Base-by-base conservation (phyloP, 2,329 filamentous ascomycete genomes). In the Huntiella abstrusa region DNA sequence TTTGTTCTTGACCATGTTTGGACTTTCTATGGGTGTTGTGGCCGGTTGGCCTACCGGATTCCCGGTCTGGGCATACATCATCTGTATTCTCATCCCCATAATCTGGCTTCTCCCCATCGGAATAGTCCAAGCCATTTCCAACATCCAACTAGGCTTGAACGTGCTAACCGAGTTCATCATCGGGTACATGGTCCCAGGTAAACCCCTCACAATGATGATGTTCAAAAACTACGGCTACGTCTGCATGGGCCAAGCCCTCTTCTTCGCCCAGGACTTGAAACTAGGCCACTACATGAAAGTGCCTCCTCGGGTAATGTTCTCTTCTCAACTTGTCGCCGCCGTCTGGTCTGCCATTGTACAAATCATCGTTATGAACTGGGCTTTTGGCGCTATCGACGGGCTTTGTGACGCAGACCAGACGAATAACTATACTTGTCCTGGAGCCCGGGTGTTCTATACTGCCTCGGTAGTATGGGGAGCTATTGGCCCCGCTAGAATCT, bases 171-270 rank as follows among this genome's bases (percentile, higher is more conserved):
- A 83, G 56, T 81, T 79, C 54, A 69, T 84, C 50, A 70, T 80
- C 50, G 80, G 80, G 4, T 83, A 83, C 59, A 78, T 83, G 67
- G 70, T 80, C 43, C 79, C 79, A 0, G 80, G 80, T 19, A 69
- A 69, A 3, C 79, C 80, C 1, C 65, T 83, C 50, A 77, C 77
- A 41, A 77, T 83, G 69, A 84, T 84, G 78, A 70, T 83, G 62
- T 83, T 83, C 64, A 83, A 83, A 60, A 80, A 77, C 51, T 83
- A 79, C 54, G 75, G 77, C 43, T 81, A 80, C 56, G 71, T 81
- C 47, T 74, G 68, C 60, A 79, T 80, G 73, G 66, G 66, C 12
- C 74, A 80, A 57, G 77, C 73, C 0, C 63, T 80, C 43, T 75
- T 71, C 57, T 80, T 80, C 57, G 64, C 68, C 4, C 72, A 77